These are phyloP conservation scores for Vicia faba DNA, from an alignment of 306 rosid genomes.

Conservation along the genomic window DNA sequence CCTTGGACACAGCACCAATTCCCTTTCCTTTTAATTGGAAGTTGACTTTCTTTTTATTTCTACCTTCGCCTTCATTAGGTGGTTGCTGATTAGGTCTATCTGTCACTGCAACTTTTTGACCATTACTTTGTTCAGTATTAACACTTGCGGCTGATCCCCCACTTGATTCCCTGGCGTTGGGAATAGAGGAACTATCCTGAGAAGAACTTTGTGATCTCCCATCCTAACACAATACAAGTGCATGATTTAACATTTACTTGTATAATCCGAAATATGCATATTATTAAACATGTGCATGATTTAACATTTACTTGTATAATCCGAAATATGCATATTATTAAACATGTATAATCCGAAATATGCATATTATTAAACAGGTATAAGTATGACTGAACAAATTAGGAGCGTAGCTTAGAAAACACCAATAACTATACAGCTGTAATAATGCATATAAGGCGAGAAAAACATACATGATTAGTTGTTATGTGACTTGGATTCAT, in stretches of 20 bases:
- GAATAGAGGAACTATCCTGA: conserved; percentile 51
- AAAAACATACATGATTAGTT: conserved; percentile 55
- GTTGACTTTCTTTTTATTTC: conserved; percentile 69
- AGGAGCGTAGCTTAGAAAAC: background rate
- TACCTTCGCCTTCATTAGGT: conserved; percentile 65
- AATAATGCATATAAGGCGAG: conserved; percentile 17
- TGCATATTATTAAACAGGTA: conserved; percentile 29
- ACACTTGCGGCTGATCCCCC: conserved; percentile 40
- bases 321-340: conserved; percentile 27
- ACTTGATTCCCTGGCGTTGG: conserved; percentile 50
- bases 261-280: conserved; percentile 22
- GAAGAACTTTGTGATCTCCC: conserved; percentile 48
- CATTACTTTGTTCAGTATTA: conserved; percentile 46
- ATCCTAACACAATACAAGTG: conserved; percentile 54
- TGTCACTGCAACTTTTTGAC: conserved; percentile 43
- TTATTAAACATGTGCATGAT: conserved; percentile 25
- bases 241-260: conserved; percentile 29
- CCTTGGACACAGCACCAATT: conserved; percentile 77
- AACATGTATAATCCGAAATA: conserved; percentile 16
- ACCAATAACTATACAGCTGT: conserved; percentile 14
- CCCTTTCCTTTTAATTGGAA: conserved; percentile 81
- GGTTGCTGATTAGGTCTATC: conserved; percentile 53
- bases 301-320: conserved; percentile 21
- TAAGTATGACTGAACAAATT: conserved; percentile 1
- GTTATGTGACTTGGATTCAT: conserved; percentile 70